Evolutionary conservation across 768 basidiomycete genomes (phyloP).

Genomic region (Pleurotus platypus): DNA sequence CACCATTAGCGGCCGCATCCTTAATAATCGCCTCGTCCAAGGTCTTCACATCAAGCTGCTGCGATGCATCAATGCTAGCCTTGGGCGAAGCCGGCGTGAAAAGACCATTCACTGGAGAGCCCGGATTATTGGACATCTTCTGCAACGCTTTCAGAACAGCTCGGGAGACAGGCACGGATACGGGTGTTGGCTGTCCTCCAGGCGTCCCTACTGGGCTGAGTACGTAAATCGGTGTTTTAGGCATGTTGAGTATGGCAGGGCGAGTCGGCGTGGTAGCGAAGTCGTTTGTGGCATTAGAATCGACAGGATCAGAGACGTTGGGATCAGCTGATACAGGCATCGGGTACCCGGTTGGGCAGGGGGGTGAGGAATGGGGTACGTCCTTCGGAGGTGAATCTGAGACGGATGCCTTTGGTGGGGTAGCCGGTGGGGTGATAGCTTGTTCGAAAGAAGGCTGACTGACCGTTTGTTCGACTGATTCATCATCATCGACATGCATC

Average conservation of each 20-base stretch:
- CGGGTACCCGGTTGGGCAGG: conserved; percentile 14
- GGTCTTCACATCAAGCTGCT: neutral
- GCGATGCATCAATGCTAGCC: neutral
- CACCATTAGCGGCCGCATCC: too few relatives aligned
- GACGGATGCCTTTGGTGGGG: neutral
- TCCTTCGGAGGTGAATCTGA: neutral
- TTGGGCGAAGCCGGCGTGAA: conserved; percentile 29
- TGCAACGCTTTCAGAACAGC: conserved; percentile 19
- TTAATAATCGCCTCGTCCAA: neutral
- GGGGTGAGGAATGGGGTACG: neutral
- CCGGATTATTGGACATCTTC: conserved; percentile 6
- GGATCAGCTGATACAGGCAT: conserved; percentile 41
- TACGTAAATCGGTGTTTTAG: conserved; percentile 18
- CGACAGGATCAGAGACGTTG: conserved; percentile 29
- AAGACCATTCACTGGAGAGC: conserved; percentile 24
- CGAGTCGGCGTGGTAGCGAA: conserved; percentile 10
- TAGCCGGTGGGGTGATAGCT: neutral
- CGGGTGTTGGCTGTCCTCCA: conserved; percentile 14
- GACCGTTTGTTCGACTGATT: neutral
- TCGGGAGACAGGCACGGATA: conserved; percentile 19
- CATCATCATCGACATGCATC: neutral
- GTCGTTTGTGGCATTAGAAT: conserved; percentile 14
- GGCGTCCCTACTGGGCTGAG: conserved; percentile 19
- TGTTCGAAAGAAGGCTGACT: neutral
- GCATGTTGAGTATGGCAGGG: conserved; percentile 16